phyloP scores from a whole-genome alignment of 2,329 filamentous ascomycete species.

The Colletotrichum tofieldiae region DNA sequence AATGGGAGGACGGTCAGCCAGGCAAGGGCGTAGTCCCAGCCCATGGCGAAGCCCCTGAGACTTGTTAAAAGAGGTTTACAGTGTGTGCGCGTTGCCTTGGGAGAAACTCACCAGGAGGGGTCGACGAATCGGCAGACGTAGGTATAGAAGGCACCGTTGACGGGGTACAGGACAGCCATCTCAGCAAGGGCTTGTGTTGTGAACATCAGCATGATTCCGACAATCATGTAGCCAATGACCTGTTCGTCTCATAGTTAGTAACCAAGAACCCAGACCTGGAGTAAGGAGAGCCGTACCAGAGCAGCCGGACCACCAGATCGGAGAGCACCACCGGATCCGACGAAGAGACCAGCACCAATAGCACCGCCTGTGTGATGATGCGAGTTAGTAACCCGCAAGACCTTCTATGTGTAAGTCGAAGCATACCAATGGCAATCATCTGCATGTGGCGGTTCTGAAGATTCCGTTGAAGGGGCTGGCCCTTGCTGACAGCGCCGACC shows the following conservation, averaged over 20 bases:
- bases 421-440: slow-evolving; percentile 72
- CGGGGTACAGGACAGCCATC: slow-evolving; percentile 73
- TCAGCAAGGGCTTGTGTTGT: slow-evolving; percentile 74
- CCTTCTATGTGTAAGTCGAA: slow-evolving; percentile 18
- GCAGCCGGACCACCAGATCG: slow-evolving; percentile 63
- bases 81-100: neutral
- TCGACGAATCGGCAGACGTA: slow-evolving; percentile 75
- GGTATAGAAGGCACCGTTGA: slow-evolving; percentile 75
- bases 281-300: slow-evolving; percentile 55
- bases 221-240: slow-evolving; percentile 67
- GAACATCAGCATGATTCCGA: slow-evolving; percentile 74
- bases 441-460: slow-evolving; percentile 72
- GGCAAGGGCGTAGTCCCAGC: slow-evolving; percentile 68
- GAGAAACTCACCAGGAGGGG: slow-evolving; percentile 68
- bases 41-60: slow-evolving; percentile 66
- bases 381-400: slow-evolving; percentile 59
- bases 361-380: slow-evolving; percentile 74
- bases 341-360: slow-evolving; percentile 76
- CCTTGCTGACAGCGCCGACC: slow-evolving; percentile 50
- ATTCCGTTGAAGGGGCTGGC: slow-evolving; percentile 49
- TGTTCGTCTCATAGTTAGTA: slow-evolving; percentile 6
- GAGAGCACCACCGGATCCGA: slow-evolving; percentile 70
- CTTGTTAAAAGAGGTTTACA: slow-evolving; percentile 33
- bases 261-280: neutral
- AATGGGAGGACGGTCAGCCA: slow-evolving; percentile 82